A percentile compares a stretch with the other conserved stretches of the same genome.
These are phyloP conservation scores for Colletotrichum camelliae DNA, from an alignment of 2,329 filamentous ascomycete species.

Conservation along the genomic window DNA sequence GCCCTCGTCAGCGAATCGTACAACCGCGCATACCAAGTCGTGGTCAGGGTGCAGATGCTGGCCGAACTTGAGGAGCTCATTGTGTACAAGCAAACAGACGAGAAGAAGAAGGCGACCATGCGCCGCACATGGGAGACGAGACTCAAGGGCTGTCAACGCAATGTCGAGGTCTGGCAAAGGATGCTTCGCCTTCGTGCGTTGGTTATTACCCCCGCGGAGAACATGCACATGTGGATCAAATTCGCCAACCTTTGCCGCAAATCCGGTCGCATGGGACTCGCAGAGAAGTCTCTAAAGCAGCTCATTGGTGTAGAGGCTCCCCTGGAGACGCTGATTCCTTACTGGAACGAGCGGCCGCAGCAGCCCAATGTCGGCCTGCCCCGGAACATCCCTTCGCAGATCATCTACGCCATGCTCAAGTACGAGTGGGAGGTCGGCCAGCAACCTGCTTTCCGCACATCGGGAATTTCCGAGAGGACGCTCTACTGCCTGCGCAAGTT, in stretches of 20 bases:
- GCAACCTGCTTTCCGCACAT: constrained; percentile 48
- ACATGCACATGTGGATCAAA: constrained; percentile 99
- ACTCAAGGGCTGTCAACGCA: constrained; percentile 92
- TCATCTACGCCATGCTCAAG: constrained; percentile 96
- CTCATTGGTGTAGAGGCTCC: constrained; percentile 77
- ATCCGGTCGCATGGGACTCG: constrained; percentile 90
- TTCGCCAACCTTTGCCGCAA: constrained; percentile 98
- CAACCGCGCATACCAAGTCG: constrained; percentile 95
- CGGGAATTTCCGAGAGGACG: constrained; percentile 57
- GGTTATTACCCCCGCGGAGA: constrained; percentile 89
- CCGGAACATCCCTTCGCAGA: constrained; percentile 70
- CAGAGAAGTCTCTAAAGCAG: constrained; percentile 92
- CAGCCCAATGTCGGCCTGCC: constrained; percentile 35
- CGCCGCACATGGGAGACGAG: constrained; percentile 94
- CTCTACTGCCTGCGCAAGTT: constrained; percentile 66
- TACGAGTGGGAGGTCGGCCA: constrained; percentile 92
- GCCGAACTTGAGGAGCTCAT: constrained; percentile 98
- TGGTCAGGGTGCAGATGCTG: constrained; percentile 98
- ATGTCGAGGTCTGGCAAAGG: constrained; percentile 97
- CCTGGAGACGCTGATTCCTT: constrained; percentile 65
- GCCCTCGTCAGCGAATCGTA: constrained; percentile 98
- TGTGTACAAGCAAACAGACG: constrained; percentile 93
- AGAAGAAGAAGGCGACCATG: constrained; percentile 89
- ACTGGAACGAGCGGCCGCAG: constrained; percentile 53
- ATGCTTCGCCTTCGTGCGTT: constrained; percentile 95